Evolutionary conservation across 1,284 basidiomycete species (phyloP).

Genomic region (Moesziomyces sp.): DNA sequence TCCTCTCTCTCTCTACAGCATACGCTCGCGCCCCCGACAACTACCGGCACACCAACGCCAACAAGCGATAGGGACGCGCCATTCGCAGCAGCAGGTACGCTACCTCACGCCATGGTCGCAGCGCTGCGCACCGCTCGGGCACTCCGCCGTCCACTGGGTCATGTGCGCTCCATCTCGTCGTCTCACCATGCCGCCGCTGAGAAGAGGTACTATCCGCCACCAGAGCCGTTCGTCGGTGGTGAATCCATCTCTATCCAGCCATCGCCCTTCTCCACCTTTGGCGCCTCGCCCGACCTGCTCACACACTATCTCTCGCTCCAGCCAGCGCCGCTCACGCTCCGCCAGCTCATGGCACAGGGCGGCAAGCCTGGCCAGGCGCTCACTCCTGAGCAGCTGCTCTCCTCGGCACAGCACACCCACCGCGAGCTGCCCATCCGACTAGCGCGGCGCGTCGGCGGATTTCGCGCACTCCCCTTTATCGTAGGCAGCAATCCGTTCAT

Average conservation of each 20-base stretch:
- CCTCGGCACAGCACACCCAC: constrained; percentile 61
- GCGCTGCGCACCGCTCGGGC: constrained; percentile 7
- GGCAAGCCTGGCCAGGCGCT: constrained; percentile 54
- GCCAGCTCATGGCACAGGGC: constrained; percentile 59
- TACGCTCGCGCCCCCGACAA: too few species aligned
- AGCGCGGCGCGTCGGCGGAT: constrained; percentile 61
- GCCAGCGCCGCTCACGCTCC: constrained; percentile 60
- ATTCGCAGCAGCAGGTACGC: too few species aligned
- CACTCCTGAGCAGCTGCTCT: constrained; percentile 54
- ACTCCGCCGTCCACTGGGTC: constrained; percentile 2
- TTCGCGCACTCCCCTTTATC: constrained; percentile 71
- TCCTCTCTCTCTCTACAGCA: too few species aligned
- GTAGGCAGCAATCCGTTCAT: constrained; percentile 91
- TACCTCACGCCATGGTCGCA: constrained; percentile 6
- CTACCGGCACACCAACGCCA: too few species aligned
- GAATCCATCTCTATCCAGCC: constrained; percentile 27
- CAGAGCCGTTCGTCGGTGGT: constrained; percentile 36
- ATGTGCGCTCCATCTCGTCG: constrained; percentile 14
- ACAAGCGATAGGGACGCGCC: too few species aligned
- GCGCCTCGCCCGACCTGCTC: constrained; percentile 59
- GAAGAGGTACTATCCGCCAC: constrained; percentile 46
- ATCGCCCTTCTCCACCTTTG: constrained; percentile 55
- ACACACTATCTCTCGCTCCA: constrained; percentile 50
- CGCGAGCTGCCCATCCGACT: constrained; percentile 66
- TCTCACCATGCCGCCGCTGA: constrained; percentile 15